Conservation (phyloP, 1,284 basidiomycete genomes). For the Cystobasidiaceae sp. region DNA sequence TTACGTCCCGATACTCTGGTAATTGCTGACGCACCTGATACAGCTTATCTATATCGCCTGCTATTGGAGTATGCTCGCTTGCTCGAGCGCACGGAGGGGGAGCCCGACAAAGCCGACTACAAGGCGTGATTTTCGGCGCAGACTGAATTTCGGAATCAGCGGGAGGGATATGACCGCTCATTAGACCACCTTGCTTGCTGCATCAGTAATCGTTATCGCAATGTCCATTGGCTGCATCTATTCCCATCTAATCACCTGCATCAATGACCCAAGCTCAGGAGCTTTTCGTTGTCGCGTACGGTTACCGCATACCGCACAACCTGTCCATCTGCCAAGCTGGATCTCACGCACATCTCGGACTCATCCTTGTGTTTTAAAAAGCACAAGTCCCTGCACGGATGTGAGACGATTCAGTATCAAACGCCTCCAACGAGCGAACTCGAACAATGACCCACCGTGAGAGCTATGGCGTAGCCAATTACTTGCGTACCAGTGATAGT, state of each 20-base stretch:
- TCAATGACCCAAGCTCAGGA: too few species aligned
- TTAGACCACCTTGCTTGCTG: too few species aligned
- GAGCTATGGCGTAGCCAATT: constrained; percentile 55
- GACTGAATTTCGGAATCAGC: too few species aligned
- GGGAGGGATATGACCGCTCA: too few species aligned
- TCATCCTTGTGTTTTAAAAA: constrained; percentile 21
- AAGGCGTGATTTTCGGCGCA: background rate
- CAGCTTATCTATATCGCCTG: constrained; percentile 41
- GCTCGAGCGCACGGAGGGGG: constrained; percentile 35
- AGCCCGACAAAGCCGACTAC: constrained; percentile 9
- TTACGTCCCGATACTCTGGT: too few species aligned
- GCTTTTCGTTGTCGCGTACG: too few species aligned
- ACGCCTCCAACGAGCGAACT: background rate
- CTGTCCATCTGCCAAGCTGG: too few species aligned
- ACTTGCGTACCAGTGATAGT: constrained; percentile 77
- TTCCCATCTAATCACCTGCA: too few species aligned
- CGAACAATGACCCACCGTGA: background rate
- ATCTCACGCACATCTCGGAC: too few species aligned
- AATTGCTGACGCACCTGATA: background rate
- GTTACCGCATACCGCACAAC: too few species aligned
- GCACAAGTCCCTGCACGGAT: background rate
- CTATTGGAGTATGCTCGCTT: constrained; percentile 35
- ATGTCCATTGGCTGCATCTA: too few species aligned
- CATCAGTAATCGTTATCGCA: too few species aligned
- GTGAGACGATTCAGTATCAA: background rate